Evolutionary conservation across 768 basidiomycete species (phyloP).

Genomic region (Pleurotus platypus): DNA sequence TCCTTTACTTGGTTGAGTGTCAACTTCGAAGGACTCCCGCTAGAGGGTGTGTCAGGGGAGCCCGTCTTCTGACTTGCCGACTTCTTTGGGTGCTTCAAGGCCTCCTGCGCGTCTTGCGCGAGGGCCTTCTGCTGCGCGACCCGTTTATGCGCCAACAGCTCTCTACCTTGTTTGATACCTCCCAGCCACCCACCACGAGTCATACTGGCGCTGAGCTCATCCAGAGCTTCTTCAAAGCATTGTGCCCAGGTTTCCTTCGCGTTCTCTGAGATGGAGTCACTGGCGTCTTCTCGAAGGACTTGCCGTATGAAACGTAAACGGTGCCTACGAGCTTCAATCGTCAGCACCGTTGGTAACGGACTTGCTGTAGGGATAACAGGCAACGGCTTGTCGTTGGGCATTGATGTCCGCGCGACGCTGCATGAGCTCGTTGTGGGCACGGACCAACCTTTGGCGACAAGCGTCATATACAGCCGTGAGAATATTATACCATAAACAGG

Average conservation of each 20-base stretch:
- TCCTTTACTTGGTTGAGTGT: constrained; percentile 3
- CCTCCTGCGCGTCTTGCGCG: constrained; percentile 16
- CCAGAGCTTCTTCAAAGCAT: constrained; percentile 44
- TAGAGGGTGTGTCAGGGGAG: not conserved
- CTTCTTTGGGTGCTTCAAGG: constrained; percentile 1
- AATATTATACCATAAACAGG: no score
- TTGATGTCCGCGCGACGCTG: not conserved
- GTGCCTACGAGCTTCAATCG: constrained; percentile 36
- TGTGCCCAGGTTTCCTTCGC: constrained; percentile 38
- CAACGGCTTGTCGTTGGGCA: constrained; percentile 11
- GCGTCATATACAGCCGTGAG: no score
- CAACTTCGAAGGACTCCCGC: not conserved
- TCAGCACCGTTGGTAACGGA: constrained; percentile 23
- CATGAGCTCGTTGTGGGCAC: no score
- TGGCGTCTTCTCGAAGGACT: constrained; percentile 29
- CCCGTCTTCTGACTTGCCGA: not conserved
- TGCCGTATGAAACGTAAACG: constrained; percentile 36
- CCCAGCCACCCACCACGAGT: constrained; percentile 42
- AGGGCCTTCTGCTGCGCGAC: constrained; percentile 15
- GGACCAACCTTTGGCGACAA: no score
- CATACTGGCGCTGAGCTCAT: constrained; percentile 39
- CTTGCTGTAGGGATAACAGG: constrained; percentile 6
- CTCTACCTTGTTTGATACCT: constrained; percentile 35
- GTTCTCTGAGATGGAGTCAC: constrained; percentile 22
- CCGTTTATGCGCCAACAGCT: constrained; percentile 15